Evolutionary conservation across 306 rosid species (phyloP).

Genomic region (Glycine latifolia): DNA sequence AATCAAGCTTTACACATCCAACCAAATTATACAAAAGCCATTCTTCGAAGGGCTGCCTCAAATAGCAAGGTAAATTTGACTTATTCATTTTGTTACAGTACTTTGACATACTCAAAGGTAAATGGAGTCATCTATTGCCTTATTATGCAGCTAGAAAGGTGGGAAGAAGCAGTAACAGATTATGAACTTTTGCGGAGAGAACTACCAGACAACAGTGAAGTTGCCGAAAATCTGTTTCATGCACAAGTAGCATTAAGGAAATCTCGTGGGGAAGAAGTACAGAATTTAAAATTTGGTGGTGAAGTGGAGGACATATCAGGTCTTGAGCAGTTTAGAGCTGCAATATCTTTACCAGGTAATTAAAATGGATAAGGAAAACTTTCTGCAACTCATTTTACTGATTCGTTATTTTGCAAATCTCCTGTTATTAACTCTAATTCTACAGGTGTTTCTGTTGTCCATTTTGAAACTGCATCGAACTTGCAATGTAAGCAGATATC

Average conservation of each 20-base stretch:
- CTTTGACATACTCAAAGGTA: background rate
- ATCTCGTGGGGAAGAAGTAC: conserved; percentile 78
- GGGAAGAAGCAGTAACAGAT: conserved; percentile 78
- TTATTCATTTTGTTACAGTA: background rate
- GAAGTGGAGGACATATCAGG: conserved; percentile 78
- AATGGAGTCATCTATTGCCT: conserved; percentile 34
- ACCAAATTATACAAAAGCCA: conserved; percentile 81
- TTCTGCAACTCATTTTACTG: conserved; percentile 16
- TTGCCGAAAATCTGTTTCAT: conserved; percentile 80
- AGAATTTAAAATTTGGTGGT: conserved; percentile 75
- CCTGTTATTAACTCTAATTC: conserved; percentile 3
- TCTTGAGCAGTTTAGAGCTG: conserved; percentile 72
- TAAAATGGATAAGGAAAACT: background rate
- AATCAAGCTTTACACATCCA: conserved; percentile 73
- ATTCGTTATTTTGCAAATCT: background rate
- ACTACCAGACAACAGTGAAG: conserved; percentile 75
- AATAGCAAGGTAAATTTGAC: conserved; percentile 64
- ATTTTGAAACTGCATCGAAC: conserved; percentile 71
- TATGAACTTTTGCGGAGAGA: conserved; percentile 68
- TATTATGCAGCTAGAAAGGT: conserved; percentile 68
- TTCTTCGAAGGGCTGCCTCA: conserved; percentile 85
- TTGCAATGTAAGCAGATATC: conserved; percentile 72
- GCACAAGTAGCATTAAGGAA: conserved; percentile 77
- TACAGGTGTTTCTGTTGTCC: conserved; percentile 78
- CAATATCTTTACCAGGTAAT: conserved; percentile 70